Evolutionary conservation across 257 asterid species (phyloP), one percentile per base, ranked within the genome.

Genomic region (Capsicum baccatum): DNA sequence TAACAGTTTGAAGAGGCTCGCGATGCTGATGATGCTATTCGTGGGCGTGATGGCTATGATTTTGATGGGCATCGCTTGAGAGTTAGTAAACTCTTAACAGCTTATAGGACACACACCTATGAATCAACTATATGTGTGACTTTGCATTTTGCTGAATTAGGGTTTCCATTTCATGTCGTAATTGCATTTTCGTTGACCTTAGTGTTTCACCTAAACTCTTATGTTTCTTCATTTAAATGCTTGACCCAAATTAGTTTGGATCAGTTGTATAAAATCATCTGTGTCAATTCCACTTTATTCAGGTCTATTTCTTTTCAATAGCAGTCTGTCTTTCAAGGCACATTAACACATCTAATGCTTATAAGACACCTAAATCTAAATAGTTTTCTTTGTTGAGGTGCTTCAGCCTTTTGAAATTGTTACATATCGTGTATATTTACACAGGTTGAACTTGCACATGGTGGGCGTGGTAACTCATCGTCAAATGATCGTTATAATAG

Each of bases 11-110:
- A 97, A 88, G 98, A 97, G 89, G 88, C 96, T 8, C 99, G 98
- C 37, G 99, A 97, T 89, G 99, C 99, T 81, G 99, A 97, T 78
- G 99, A 95, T 91, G 99, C 99, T 74, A 97, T 97, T 86, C 96
- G 96, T 79, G 99, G 99, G 47, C 99, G 99, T 83, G 99, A 97
- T 95, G 99, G 99, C 84, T 94, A 94, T 89, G 98, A 95, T 71
- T 97, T 94, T 89, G 99, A 97, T 87, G 98, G 99, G 54, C 95
- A 92, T 86, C 97, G 98, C 57, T 85, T 97, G 86, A 91, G 99
- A 96, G 99, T 97, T 78, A 76, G 94, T 88, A 78, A 47, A 84
- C 35, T 47, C 10, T 85, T 84, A 78, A 54, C 64, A 26, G 26
- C 64, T 13, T 14, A 54, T 26, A 13, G 19, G 14, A 6, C 8